Conservation (phyloP, 2,329 filamentous ascomycete species). For the Triangularia verruculosa region DNA sequence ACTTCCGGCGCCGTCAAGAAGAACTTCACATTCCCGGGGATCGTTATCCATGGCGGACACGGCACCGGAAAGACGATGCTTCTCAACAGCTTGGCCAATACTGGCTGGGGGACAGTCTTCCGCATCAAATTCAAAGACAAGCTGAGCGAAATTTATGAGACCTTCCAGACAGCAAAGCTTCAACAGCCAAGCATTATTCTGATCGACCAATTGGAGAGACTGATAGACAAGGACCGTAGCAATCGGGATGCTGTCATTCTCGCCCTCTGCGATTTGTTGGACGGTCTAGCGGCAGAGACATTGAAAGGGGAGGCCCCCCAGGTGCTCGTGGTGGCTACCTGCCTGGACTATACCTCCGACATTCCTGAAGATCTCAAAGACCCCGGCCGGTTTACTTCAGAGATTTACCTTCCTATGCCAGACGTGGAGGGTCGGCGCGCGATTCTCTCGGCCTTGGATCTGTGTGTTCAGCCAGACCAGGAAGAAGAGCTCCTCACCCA, state of each 20-base stretch:
- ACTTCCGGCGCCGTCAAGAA: conserved; percentile 35
- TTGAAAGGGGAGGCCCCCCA: conserved; percentile 43
- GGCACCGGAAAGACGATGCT: conserved; percentile 84
- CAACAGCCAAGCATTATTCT: conserved; percentile 74
- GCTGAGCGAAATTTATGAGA: conserved; percentile 58
- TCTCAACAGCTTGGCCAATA: conserved; percentile 62
- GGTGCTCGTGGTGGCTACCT: conserved; percentile 73
- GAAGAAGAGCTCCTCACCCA: conserved; percentile 53
- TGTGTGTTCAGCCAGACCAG: conserved; percentile 45
- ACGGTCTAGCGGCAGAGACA: conserved; percentile 42
- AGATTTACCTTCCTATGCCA: conserved; percentile 75
- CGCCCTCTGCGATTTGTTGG: conserved; percentile 53
- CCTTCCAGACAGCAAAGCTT: conserved; percentile 66
- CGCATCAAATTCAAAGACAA: conserved; percentile 57
- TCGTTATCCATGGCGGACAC: conserved; percentile 75
- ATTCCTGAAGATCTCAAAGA: conserved; percentile 68
- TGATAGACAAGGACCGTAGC: conserved; percentile 60
- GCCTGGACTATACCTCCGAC: conserved; percentile 66
- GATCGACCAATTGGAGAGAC: conserved; percentile 72
- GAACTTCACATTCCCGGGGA: conserved; percentile 42
- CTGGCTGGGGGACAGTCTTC: conserved; percentile 69
- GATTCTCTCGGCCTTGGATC: conserved; percentile 64
- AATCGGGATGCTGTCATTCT: conserved; percentile 50
- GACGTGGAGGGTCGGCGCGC: conserved; percentile 67
- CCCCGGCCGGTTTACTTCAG: conserved; percentile 60